Evolutionary conservation across 352 stramenopile species (phyloP), one percentile per base, ranked within the genome.

Genomic region (Globisporangium carolinianum): DNA sequence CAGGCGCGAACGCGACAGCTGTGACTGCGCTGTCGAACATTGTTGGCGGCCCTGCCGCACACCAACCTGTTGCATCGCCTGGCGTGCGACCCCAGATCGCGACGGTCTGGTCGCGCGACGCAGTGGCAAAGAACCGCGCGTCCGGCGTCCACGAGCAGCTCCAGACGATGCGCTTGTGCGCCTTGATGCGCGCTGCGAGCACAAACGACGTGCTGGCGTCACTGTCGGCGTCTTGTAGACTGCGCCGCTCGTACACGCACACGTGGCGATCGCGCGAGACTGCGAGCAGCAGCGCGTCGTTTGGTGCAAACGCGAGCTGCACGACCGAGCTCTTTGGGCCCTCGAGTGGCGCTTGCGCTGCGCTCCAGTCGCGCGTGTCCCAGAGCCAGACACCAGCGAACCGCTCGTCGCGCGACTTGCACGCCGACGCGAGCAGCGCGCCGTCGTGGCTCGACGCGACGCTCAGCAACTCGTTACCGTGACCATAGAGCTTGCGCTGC

Each of bases 151-250:
- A 93, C 15, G 76, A 77, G 47, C 80, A 91, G 55, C 71, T 87
- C 83, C 83, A 93, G 47, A 93, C 86, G 42, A 90, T 93, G 6
- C 83, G 75, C 51, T 86, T 79, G 61, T 93, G 83, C 11, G 77
- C 76, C 65, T 87, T 91, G 41, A 82, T 60, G 7, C 65, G 69
- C n/a, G 78, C 57, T 6, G 67, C 47, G 8, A 89, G 67, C 9
- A 48, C 49, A 55, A 75, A 93, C 14, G 9, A 47, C 42, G 9
- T 47, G 14, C 42, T 47, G 39, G 7, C 39, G 1, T 11, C 10
- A 43, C 2, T 43, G 10, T 43, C 39, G 39, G n/a, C n/a, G n/a
- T n/a, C n/a, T n/a, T n/a, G n/a, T n/a, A n/a, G n/a, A n/a, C n/a
- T 35, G 8, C 62, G 47, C 15, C 57, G 67, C n/a, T 72, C 55